Percentiles rank a stretch among this genome's conserved stretches.
Evolutionary conservation across 257 asterid species (phyloP).

Genomic region (Jasminum sambac): DNA sequence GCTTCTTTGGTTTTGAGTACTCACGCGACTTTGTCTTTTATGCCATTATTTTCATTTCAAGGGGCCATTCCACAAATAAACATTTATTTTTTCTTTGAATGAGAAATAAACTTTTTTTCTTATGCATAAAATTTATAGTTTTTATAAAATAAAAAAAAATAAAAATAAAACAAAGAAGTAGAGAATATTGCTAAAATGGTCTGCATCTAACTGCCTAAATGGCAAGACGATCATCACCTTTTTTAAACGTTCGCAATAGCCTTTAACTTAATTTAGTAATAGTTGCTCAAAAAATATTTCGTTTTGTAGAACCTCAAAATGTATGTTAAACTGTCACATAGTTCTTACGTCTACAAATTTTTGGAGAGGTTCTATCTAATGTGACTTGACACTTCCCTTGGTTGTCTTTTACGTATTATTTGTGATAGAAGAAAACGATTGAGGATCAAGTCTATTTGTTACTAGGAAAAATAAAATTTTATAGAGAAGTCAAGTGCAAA

Average conservation of each 20-base stretch:
- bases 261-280: background rate
- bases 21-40: background rate
- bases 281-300: background rate
- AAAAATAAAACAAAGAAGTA: too few species aligned
- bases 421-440: too few species aligned
- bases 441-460: too few species aligned
- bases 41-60: background rate
- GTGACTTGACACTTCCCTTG: too few species aligned
- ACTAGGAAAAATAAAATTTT: too few species aligned
- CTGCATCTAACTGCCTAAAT: too few species aligned
- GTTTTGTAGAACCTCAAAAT: background rate
- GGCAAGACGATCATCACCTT: background rate
- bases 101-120: too few species aligned
- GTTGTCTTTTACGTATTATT: too few species aligned
- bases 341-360: background rate
- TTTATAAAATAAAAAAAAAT: too few species aligned
- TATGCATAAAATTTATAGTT: background rate
- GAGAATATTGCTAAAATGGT: too few species aligned
- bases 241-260: background rate
- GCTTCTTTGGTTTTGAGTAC: background rate
- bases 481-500: too few species aligned
- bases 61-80: background rate
- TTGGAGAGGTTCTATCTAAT: too few species aligned
- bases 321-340: background rate
- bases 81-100: background rate